Percentiles rank a stretch among this genome's conserved stretches.
These are phyloP conservation scores for Metschnikowia reukaufii DNA, from an alignment of 805 yeast species.

Conservation along the genomic window DNA sequence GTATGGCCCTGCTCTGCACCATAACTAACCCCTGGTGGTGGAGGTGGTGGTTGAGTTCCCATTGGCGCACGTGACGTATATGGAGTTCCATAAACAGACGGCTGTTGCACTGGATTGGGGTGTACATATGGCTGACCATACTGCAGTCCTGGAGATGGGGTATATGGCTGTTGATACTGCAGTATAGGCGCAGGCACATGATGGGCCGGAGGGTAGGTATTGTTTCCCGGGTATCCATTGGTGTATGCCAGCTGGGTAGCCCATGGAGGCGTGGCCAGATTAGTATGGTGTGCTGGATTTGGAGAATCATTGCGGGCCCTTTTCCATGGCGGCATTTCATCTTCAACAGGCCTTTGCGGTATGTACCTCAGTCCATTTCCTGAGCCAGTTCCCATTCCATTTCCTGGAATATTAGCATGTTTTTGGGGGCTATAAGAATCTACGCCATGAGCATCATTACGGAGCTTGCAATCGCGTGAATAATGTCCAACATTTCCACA, in stretches of 20 bases:
- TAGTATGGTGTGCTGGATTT: neutral
- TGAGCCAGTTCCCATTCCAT: too few species aligned
- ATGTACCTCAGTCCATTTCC: too few species aligned
- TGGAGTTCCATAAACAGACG: neutral
- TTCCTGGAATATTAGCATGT: too few species aligned
- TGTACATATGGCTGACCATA: neutral
- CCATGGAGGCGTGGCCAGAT: slow-evolving; percentile 8
- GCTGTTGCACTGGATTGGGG: neutral
- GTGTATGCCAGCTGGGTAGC: neutral
- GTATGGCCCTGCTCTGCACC: too few species aligned
- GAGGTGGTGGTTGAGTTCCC: slow-evolving; percentile 4
- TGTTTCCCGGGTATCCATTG: neutral
- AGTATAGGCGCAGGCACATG: neutral
- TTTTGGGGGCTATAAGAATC: slow-evolving; percentile 6
- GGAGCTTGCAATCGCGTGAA: slow-evolving; percentile 75
- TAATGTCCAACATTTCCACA: slow-evolving; percentile 88
- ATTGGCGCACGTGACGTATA: neutral
- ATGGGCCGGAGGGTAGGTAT: neutral
- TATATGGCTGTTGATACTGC: neutral
- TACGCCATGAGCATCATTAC: neutral
- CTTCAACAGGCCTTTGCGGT: slow-evolving; percentile 4
- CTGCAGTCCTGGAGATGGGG: neutral
- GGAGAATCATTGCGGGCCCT: slow-evolving; percentile 4
- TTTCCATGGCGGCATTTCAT: slow-evolving; percentile 11
- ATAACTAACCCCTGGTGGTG: slow-evolving; percentile 5